Evolutionary conservation across 495 filamentous ascomycete genomes (phyloP).

Genomic region (Immersiella caudata): DNA sequence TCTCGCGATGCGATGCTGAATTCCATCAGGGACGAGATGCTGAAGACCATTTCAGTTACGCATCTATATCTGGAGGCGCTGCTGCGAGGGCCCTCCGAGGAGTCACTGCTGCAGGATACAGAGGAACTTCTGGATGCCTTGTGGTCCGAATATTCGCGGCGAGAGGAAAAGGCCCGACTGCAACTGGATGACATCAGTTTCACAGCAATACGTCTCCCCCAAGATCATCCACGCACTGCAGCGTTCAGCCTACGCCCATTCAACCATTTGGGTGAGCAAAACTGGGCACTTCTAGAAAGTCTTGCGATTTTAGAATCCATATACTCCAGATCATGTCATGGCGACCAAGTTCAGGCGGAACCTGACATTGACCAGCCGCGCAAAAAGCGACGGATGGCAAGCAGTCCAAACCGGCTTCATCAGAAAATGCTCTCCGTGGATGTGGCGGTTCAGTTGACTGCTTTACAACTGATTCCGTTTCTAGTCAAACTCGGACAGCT

Average conservation of each 20-base stretch:
- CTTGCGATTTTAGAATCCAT: slow-evolving; percentile 54
- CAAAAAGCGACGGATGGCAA: slow-evolving; percentile 67
- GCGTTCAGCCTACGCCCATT: slow-evolving; percentile 55
- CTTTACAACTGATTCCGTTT: slow-evolving; percentile 81
- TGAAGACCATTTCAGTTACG: slow-evolving; percentile 69
- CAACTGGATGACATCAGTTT: slow-evolving; percentile 76
- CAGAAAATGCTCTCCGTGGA: slow-evolving; percentile 61
- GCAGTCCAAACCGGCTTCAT: slow-evolving; percentile 62
- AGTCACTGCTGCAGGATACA: slow-evolving; percentile 37
- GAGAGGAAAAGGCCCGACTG: slow-evolving; percentile 70
- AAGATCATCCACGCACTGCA: slow-evolving; percentile 37
- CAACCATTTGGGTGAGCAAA: slow-evolving; percentile 50
- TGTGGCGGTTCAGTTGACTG: slow-evolving; percentile 60
- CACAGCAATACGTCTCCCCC: slow-evolving; percentile 39
- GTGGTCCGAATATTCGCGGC: slow-evolving; percentile 70
- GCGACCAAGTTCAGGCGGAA: slow-evolving; percentile 26
- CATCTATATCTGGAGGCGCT: slow-evolving; percentile 59
- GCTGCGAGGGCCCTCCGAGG: slow-evolving; percentile 35
- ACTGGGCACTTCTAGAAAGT: slow-evolving; percentile 57
- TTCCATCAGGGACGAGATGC: slow-evolving; percentile 59
- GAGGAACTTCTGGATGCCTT: slow-evolving; percentile 64
- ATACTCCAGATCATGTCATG: slow-evolving; percentile 34
- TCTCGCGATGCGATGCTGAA: slow-evolving; percentile 71
- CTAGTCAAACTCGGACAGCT: slow-evolving; percentile 50
- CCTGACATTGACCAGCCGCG: slow-evolving; percentile 47